Evolutionary conservation across 1,284 basidiomycete species (phyloP).

Genomic region (Pyrrhoderma lamaoense): DNA sequence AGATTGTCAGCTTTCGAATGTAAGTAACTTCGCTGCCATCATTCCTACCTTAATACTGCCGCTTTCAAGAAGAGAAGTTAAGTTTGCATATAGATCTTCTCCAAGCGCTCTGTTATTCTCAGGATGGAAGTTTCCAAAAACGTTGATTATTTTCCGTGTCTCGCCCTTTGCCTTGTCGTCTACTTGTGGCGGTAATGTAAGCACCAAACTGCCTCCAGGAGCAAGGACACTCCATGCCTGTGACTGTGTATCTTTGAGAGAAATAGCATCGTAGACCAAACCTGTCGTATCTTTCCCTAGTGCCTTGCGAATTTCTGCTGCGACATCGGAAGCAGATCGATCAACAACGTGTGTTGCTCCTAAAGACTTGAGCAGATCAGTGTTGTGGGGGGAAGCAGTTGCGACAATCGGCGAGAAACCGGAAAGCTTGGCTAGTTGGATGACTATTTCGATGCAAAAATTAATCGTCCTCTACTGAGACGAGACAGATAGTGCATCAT

Average conservation of each 20-base stretch:
- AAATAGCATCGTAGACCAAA: constrained; percentile 34
- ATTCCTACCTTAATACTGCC: constrained; percentile 10
- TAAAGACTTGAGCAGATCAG: constrained; percentile 36
- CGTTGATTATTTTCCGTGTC: not conserved
- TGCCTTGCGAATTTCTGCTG: constrained; percentile 25
- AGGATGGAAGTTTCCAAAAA: constrained; percentile 6
- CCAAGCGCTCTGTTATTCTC: constrained; percentile 2
- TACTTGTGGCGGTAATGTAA: constrained; percentile 7
- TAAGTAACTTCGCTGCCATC: no score
- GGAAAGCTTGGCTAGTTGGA: constrained; percentile 44
- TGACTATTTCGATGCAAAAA: constrained; percentile 1
- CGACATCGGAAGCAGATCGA: constrained; percentile 28
- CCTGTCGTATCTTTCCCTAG: constrained; percentile 26
- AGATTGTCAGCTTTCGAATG: not conserved
- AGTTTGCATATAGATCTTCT: constrained; percentile 10
- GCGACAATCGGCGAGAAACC: constrained; percentile 50
- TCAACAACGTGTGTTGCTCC: constrained; percentile 51
- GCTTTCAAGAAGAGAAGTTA: constrained; percentile 3
- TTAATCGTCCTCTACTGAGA: not conserved
- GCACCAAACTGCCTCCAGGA: constrained; percentile 17
- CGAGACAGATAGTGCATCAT: not conserved
- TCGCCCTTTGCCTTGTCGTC: constrained; percentile 6
- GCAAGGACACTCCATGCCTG: constrained; percentile 21
- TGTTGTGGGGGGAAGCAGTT: constrained; percentile 41
- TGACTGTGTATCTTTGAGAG: constrained; percentile 14